Evolutionary conservation across 2,329 filamentous ascomycete species (phyloP).

Genomic region (Cercospora beticola): DNA sequence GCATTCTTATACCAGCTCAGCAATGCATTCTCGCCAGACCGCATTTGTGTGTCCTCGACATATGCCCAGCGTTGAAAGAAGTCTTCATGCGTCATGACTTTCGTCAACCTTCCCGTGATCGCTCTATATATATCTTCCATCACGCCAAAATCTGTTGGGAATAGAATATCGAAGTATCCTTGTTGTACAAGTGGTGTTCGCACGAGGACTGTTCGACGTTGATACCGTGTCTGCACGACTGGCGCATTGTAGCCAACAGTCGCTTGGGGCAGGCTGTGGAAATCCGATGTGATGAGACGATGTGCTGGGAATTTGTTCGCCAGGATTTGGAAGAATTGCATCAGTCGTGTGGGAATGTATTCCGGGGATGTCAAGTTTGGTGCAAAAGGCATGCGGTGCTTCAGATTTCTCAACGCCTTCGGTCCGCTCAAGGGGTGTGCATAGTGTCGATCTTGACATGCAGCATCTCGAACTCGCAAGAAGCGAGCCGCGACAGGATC

Average conservation of each 20-base stretch:
- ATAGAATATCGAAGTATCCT: slow-evolving; percentile 98
- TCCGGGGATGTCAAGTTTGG: slow-evolving; percentile 79
- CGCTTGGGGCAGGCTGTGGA: slow-evolving; percentile 79
- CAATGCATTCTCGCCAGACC: slow-evolving; percentile 89
- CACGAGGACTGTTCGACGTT: slow-evolving; percentile 83
- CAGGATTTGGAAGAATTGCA: slow-evolving; percentile 95
- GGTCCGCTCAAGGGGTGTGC: slow-evolving; percentile 62
- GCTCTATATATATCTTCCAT: slow-evolving; percentile 90
- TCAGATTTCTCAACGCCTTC: slow-evolving; percentile 60
- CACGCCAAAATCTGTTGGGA: slow-evolving; percentile 90
- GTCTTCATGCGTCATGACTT: slow-evolving; percentile 81
- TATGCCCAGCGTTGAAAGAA: slow-evolving; percentile 90
- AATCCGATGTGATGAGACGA: slow-evolving; percentile 84
- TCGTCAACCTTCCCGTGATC: slow-evolving; percentile 86
- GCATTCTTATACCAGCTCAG: slow-evolving; percentile 94
- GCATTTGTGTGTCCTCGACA: slow-evolving; percentile 82
- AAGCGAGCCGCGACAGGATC: slow-evolving; percentile 83
- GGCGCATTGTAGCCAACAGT: slow-evolving; percentile 84
- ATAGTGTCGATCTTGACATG: slow-evolving; percentile 58
- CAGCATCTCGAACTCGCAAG: slow-evolving; percentile 78
- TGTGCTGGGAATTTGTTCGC: slow-evolving; percentile 87
- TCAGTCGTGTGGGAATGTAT: slow-evolving; percentile 89
- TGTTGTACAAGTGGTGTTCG: slow-evolving; percentile 92
- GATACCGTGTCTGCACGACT: slow-evolving; percentile 92
- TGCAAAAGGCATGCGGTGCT: slow-evolving; percentile 65